phyloP scores from a whole-genome alignment of 495 filamentous ascomycete genomes.

The Daldinia bambusicola region DNA sequence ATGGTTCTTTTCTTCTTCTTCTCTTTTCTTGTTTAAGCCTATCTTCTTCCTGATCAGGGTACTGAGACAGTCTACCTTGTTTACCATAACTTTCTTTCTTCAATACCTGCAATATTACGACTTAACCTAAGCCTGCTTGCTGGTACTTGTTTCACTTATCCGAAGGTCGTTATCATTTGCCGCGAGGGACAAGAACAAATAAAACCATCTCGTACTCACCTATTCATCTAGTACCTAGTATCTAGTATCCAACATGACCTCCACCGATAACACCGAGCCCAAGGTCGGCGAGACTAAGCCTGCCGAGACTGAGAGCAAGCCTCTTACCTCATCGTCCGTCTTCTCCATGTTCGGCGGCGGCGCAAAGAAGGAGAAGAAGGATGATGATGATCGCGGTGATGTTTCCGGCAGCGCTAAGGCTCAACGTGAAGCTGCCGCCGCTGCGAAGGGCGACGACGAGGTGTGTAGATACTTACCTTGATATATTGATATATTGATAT shows the following conservation, averaged over 20 bases:
- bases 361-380: conserved; percentile 84
- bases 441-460: conserved; percentile 60
- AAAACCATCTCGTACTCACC: background rate
- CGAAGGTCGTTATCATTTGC: background rate
- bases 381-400: conserved; percentile 76
- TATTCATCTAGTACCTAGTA: conserved; percentile 12
- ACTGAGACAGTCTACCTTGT: background rate
- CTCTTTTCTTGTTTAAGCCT: conserved; percentile 1
- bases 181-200: background rate
- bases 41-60: conserved; percentile 1
- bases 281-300: conserved; percentile 53
- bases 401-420: conserved; percentile 88
- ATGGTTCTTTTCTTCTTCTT: background rate
- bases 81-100: background rate
- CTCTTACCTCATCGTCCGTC: conserved; percentile 64
- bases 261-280: conserved; percentile 56
- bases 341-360: conserved; percentile 99
- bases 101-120: background rate
- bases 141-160: background rate
- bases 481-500: too few species aligned
- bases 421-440: conserved; percentile 73
- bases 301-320: conserved; percentile 49
- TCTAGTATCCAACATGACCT: conserved; percentile 50
- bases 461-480: conserved; percentile 39
- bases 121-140: background rate